Base-by-base conservation (phyloP, 2,329 filamentous ascomycete species). In the Cyphellophora europaea region DNA sequence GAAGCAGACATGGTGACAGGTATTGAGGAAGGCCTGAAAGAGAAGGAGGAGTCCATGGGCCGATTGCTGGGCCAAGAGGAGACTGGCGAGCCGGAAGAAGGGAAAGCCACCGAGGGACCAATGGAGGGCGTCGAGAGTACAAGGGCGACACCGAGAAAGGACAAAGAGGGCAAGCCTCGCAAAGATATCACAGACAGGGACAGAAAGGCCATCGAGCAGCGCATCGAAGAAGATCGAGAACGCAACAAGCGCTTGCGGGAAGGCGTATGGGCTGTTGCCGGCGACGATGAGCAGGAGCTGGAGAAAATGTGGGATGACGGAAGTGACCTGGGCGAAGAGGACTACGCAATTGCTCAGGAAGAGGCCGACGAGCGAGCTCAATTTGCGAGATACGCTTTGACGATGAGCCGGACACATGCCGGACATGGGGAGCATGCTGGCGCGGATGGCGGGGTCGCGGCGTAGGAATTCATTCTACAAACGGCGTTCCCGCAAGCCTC, bases 161-260 rank as follows among this genome's bases (percentile, higher is more conserved):
- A 31, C 28, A 34, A 35, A 14, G 56, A 48, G 34, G 39, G 48
- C 1, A 63, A 61, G 15, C 17, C 15, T 18, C 12, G 3, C 12
- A 16, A 56, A 47, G 34, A 40, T 48, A 1, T 63, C 61, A 66
- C 29, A 65, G 21, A 69, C 33, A 57, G 91, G 33, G 85, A 95
- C 52, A 91, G 89, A 61, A 74, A 82, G 37, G 84, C 94, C 61
- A 83, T 95, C 35, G 88, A 96, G 62, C 88, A 96, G 64, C 72
- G 91, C 27, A 94, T 98, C 44, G 93, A 98, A 50, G 93, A 98
- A 61, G 91, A 98, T 58, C 71, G 91, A 3, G 91, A 98, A 58
- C 69, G 91, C 28, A 93, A 98, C 59, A 98, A 98, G 67, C 69
- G 89, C 28, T 66, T 89, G 51, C 68, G 91, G 14, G 91, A 98